Percentiles rank a stretch among this genome's conserved stretches.
Evolutionary conservation across 179 eudicot species (phyloP).

Genomic region (Sideroxylon spinosum): DNA sequence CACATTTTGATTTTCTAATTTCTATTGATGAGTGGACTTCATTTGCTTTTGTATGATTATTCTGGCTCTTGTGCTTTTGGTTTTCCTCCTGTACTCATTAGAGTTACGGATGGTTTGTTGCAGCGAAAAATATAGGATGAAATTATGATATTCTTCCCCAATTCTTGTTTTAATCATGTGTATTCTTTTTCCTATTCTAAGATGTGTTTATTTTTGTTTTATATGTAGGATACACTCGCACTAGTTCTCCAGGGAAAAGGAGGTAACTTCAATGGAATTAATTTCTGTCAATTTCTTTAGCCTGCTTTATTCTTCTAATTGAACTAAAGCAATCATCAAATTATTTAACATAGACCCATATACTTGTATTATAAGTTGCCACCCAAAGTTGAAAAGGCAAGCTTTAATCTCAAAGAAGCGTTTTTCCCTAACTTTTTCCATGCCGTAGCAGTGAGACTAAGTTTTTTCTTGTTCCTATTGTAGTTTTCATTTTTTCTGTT

Average conservation of each 20-base stretch:
- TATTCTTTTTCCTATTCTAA: not conserved
- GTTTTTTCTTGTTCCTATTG: not conserved
- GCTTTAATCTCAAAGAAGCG: not conserved
- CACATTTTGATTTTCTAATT: not conserved
- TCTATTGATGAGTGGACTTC: not conserved
- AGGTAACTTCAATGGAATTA: conserved; percentile 32
- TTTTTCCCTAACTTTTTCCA: not conserved
- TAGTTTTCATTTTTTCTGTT: not conserved
- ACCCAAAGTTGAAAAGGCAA: not conserved
- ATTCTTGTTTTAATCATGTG: not conserved
- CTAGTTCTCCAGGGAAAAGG: conserved; percentile 32
- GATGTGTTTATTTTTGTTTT: conserved; percentile 9
- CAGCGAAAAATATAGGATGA: not conserved
- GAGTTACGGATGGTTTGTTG: not conserved
- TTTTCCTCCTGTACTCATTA: conserved; percentile 2
- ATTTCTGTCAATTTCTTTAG: not conserved
- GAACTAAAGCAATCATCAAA: not conserved
- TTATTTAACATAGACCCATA: conserved; percentile 6
- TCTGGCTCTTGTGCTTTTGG: not conserved
- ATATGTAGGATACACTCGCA: conserved; percentile 53
- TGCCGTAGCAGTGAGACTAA: not conserved
- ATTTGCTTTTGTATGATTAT: not conserved
- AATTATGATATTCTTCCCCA: not conserved
- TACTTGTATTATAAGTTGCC: not conserved
- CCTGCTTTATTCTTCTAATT: not conserved